Conservation (phyloP, 768 basidiomycete species). For the Lentinula boryana region DNA sequence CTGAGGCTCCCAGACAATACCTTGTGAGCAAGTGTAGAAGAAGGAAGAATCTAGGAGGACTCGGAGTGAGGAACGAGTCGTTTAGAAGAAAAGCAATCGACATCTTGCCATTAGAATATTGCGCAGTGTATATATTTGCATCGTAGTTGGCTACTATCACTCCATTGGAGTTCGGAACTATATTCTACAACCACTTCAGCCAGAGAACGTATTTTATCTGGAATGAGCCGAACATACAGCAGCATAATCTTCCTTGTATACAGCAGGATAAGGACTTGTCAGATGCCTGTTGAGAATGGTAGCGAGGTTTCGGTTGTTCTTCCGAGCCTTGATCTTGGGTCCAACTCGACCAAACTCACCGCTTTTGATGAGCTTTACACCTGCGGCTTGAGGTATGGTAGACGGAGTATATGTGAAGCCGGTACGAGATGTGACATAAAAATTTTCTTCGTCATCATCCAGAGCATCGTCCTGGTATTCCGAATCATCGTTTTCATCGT, state of each 20-base stretch:
- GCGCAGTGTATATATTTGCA: conserved; percentile 78
- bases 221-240: conserved; percentile 35
- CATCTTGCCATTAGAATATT: conserved; percentile 64
- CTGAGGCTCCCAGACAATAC: conserved; percentile 26
- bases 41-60: conserved; percentile 67
- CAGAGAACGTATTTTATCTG: neutral
- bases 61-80: conserved; percentile 2
- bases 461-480: conserved; percentile 26
- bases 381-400: conserved; percentile 56
- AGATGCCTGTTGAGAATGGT: conserved; percentile 39
- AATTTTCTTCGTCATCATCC: conserved; percentile 8
- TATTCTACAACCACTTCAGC: conserved; percentile 34
- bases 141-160: conserved; percentile 70
- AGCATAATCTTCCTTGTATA: conserved; percentile 46
- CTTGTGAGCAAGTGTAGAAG: conserved; percentile 90
- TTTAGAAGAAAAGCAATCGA: neutral
- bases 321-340: conserved; percentile 38
- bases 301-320: conserved; percentile 41
- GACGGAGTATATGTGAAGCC: conserved; percentile 29
- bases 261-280: conserved; percentile 22
- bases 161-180: conserved; percentile 76
- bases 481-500: conserved; percentile 28
- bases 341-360: conserved; percentile 77
- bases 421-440: conserved; percentile 13
- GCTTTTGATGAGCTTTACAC: conserved; percentile 58